Conservation (phyloP, 495 filamentous ascomycete species). For the Penicillium longicatenatum region DNA sequence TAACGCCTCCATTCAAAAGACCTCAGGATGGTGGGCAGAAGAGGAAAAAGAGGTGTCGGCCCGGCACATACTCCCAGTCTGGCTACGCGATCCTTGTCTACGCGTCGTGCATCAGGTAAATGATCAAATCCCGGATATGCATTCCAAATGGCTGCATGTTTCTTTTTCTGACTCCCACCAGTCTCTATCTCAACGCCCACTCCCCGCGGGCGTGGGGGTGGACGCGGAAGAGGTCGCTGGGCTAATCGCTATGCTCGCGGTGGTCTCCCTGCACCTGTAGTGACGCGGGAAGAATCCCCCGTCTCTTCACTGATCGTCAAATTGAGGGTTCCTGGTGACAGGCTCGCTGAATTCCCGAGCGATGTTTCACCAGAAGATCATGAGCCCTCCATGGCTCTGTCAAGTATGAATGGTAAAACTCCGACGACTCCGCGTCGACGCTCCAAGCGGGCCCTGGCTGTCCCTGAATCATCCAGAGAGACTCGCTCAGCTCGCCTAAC, state of each 20-base stretch:
- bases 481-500: slow-evolving; percentile 42
- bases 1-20: slow-evolving; percentile 15
- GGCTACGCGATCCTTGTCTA: slow-evolving; percentile 23
- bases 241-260: slow-evolving; percentile 17
- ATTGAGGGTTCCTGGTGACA: slow-evolving; percentile 17
- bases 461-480: slow-evolving; percentile 42
- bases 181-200: slow-evolving; percentile 1
- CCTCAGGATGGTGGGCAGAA: slow-evolving; percentile 38
- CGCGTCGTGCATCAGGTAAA: slow-evolving; percentile 23
- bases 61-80: slow-evolving; percentile 18
- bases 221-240: slow-evolving; percentile 27
- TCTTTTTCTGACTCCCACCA: background rate
- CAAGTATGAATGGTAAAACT: slow-evolving; percentile 20
- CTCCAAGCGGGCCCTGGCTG: slow-evolving; percentile 24
- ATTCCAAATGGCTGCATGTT: background rate
- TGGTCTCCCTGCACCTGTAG: slow-evolving; percentile 10
- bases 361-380: slow-evolving; percentile 1
- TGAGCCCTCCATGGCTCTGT: slow-evolving; percentile 4
- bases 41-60: slow-evolving; percentile 22
- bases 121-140: background rate
- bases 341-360: background rate
- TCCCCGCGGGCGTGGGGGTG: slow-evolving; percentile 10
- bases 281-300: background rate
- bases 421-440: slow-evolving; percentile 26
- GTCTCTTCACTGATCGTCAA: slow-evolving; percentile 22